Evolutionary conservation across 306 rosid species (phyloP).

Genomic region (Arachis stenosperma): DNA sequence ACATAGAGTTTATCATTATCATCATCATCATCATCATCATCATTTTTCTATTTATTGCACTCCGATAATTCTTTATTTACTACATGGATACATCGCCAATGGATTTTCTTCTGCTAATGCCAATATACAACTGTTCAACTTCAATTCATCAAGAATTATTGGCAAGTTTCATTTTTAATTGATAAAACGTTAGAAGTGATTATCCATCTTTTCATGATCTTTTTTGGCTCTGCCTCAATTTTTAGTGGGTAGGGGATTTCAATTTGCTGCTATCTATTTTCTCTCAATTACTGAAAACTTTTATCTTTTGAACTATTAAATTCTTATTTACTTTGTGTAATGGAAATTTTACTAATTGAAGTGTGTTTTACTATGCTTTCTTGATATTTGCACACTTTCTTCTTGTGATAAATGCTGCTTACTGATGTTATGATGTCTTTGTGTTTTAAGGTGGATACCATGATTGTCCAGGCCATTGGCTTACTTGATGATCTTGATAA

Average conservation of each 20-base stretch:
- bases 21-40: neutral
- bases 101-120: neutral
- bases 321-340: neutral
- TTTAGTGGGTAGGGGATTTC: neutral
- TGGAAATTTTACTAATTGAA: neutral
- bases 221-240: neutral
- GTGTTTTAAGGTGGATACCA: constrained; percentile 77
- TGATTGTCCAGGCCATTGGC: constrained; percentile 97
- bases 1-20: neutral
- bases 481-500: constrained; percentile 97
- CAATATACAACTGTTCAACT: neutral
- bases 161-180: neutral
- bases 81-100: neutral
- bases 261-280: neutral
- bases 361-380: neutral
- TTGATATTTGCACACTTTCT: neutral
- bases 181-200: neutral
- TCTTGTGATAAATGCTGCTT: neutral
- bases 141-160: constrained; percentile 1
- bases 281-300: neutral
- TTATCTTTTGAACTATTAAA: neutral
- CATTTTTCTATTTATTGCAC: neutral
- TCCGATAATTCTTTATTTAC: neutral
- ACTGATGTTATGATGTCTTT: neutral
- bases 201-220: neutral